These are phyloP conservation scores for Puccinia triticina DNA, from an alignment of 1,284 basidiomycete species.

Conservation along the genomic window DNA sequence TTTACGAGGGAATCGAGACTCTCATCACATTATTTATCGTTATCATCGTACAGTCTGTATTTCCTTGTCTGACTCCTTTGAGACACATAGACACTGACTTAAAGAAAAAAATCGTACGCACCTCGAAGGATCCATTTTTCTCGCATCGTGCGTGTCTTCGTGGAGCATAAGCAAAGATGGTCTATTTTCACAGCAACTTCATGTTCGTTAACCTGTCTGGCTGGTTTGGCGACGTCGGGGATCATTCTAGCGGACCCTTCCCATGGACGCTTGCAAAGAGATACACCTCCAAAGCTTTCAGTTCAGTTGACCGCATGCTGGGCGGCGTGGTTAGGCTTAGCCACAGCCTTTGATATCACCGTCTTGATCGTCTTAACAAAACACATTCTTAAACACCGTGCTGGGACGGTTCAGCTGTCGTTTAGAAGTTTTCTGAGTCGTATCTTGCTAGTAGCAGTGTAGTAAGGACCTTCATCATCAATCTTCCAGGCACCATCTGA, in stretches of 20 bases:
- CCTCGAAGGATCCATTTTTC: conserved; percentile 22
- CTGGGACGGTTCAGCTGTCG: conserved; percentile 16
- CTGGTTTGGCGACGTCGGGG: conserved; percentile 2
- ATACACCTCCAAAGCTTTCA: conserved; percentile 29
- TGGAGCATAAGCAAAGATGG: conserved; percentile 26
- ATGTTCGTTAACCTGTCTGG: conserved; percentile 11
- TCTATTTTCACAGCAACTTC: conserved; percentile 4
- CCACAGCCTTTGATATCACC: conserved; percentile 32
- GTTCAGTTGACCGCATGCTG: conserved; percentile 32
- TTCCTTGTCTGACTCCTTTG: not conserved
- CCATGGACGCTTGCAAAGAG: conserved; percentile 9
- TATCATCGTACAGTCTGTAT: conserved; percentile 32
- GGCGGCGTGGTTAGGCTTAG: conserved; percentile 29
- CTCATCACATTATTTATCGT: conserved; percentile 32
- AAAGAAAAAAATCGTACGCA: no score
- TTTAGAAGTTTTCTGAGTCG: conserved; percentile 29
- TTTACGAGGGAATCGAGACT: conserved; percentile 43
- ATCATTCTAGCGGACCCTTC: conserved; percentile 11
- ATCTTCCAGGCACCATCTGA: not conserved
- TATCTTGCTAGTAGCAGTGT: conserved; percentile 24
- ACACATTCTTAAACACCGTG: conserved; percentile 23
- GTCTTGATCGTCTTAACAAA: conserved; percentile 1
- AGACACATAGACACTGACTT: not conserved
- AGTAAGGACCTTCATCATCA: not conserved
- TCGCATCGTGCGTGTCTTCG: conserved; percentile 21